phyloP scores from a whole-genome alignment of 495 filamentous ascomycete genomes.

The Neurospora sp. region DNA sequence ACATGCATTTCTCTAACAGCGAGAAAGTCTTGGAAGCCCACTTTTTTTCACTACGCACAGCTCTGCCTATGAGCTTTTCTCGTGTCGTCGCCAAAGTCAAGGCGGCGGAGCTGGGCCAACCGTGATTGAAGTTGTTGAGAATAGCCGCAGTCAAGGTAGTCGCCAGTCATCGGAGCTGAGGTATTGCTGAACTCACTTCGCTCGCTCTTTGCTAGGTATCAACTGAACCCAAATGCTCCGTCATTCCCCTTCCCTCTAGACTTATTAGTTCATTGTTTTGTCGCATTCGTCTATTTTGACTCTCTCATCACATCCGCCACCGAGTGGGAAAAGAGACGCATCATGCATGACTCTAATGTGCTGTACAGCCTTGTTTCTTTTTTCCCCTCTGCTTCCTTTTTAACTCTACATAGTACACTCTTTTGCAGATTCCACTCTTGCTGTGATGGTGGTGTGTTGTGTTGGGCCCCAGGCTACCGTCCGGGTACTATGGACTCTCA shows the following conservation, averaged over 20 bases:
- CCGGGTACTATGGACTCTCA: conserved; percentile 8
- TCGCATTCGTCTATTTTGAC: neutral
- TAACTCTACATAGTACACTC: neutral
- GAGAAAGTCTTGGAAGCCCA: neutral
- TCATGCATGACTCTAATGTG: neutral
- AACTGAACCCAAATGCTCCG: neutral
- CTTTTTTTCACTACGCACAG: neutral
- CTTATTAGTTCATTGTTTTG: neutral
- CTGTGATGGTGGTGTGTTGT: neutral
- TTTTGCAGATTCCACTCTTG: conserved; percentile 4
- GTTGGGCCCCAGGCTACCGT: neutral
- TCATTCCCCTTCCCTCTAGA: too few relatives aligned
- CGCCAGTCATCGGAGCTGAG: too few relatives aligned
- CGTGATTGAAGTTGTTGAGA: conserved; percentile 4
- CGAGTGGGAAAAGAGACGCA: conserved; percentile 3
- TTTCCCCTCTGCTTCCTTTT: neutral
- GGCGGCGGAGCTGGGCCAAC: conserved; percentile 14
- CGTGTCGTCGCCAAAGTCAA: neutral
- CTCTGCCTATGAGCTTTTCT: neutral
- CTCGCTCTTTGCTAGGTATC: neutral
- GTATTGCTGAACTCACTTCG: neutral
- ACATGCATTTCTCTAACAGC: neutral
- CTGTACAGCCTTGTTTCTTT: conserved; percentile 10
- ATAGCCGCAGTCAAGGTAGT: neutral
- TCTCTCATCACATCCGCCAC: conserved; percentile 1